phyloP scores from a whole-genome alignment of 768 basidiomycete species.

The Hebeloma cylindrosporum region DNA sequence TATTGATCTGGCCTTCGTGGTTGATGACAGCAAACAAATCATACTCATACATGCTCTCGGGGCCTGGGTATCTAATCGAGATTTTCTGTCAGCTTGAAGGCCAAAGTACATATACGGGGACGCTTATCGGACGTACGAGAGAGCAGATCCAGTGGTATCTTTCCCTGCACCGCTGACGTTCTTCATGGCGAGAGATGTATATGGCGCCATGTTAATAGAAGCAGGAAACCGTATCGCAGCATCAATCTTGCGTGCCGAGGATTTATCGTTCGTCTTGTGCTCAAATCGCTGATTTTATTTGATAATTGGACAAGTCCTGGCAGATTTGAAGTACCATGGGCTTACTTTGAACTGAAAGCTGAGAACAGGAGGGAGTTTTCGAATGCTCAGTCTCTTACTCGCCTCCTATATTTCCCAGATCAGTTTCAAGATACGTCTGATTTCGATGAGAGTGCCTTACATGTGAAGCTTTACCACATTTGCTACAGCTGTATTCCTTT shows the following conservation, averaged over 20 bases:
- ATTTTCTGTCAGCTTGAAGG: too few relatives aligned
- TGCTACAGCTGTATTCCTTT: conserved; percentile 82
- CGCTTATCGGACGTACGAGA: conserved; percentile 28
- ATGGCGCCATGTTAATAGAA: conserved; percentile 85
- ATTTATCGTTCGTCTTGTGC: conserved; percentile 73
- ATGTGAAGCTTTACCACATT: conserved; percentile 72
- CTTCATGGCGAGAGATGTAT: conserved; percentile 65
- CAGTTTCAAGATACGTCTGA: not conserved
- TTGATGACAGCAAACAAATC: conserved; percentile 93
- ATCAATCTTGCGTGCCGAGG: conserved; percentile 82
- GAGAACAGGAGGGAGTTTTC: conserved; percentile 82
- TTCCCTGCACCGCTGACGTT: conserved; percentile 50
- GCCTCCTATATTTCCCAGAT: conserved; percentile 51
- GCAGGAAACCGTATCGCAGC: conserved; percentile 80
- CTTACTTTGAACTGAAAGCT: conserved; percentile 93
- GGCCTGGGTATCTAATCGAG: conserved; percentile 35
- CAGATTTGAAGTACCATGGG: conserved; percentile 1
- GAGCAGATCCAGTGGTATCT: conserved; percentile 31
- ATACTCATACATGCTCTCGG: conserved; percentile 78
- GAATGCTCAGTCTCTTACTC: conserved; percentile 82
- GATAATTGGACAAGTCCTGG: conserved; percentile 1
- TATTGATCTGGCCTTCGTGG: conserved; percentile 92
- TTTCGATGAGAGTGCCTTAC: conserved; percentile 36
- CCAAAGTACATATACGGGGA: too few relatives aligned
- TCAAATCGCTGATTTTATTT: conserved; percentile 79